Evolutionary conservation across 768 basidiomycete genomes (phyloP).

Genomic region (Tulasnella sp.): DNA sequence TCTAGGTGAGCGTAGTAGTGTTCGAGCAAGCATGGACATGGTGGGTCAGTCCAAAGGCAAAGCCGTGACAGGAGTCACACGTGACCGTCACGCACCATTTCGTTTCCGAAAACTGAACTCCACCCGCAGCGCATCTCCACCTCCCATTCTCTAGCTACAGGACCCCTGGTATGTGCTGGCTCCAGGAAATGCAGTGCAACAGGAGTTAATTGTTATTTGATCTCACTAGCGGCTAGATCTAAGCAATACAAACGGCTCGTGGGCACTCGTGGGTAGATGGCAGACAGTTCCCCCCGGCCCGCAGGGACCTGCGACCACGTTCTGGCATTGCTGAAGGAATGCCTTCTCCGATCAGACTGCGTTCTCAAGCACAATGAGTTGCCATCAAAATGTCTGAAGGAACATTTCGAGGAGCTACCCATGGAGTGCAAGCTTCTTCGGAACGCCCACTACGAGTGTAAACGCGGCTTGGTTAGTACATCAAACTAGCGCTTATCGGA

Average conservation of each 20-base stretch:
- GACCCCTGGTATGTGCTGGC: neutral
- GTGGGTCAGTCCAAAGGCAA: slow-evolving; percentile 17
- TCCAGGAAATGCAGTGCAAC: neutral
- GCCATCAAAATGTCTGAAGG: slow-evolving; percentile 81
- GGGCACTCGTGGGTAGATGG: neutral
- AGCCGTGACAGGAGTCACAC: neutral
- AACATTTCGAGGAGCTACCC: slow-evolving; percentile 72
- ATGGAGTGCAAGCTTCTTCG: slow-evolving; percentile 75
- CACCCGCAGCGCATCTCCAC: neutral
- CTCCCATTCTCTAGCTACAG: neutral
- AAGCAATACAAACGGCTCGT: neutral
- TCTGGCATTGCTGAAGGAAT: slow-evolving; percentile 74
- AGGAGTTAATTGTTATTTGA: neutral
- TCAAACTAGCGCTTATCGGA: neutral
- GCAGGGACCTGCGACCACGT: slow-evolving; percentile 80
- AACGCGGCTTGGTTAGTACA: slow-evolving; percentile 49
- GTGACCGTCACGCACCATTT: neutral
- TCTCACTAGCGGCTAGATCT: neutral
- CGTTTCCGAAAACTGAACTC: slow-evolving; percentile 7
- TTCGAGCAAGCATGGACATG: slow-evolving; percentile 6
- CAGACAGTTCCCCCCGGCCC: neutral
- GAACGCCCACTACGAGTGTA: slow-evolving; percentile 84
- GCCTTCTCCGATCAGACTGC: slow-evolving; percentile 80
- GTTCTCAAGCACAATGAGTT: slow-evolving; percentile 70
- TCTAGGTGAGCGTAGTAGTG: neutral